A percentile compares a stretch with the other conserved stretches of the same genome.
phyloP scores from a whole-genome alignment of 108 stramenopile species.

The Nitzschia inconspicua region DNA sequence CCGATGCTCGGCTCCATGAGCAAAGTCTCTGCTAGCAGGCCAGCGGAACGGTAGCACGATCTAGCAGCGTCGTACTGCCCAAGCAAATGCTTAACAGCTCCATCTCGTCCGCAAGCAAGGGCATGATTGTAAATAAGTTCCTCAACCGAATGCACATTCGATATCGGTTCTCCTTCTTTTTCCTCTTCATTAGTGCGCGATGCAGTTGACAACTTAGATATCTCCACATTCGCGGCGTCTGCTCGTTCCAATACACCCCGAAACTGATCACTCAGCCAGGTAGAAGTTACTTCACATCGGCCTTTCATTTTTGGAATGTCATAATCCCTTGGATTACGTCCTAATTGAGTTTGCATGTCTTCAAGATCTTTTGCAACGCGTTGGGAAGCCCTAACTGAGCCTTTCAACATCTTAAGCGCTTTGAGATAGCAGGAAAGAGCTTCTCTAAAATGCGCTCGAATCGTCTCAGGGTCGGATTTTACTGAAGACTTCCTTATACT shows the following conservation, averaged over 20 bases:
- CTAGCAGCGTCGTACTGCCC: slow-evolving; percentile 81
- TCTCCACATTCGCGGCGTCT: slow-evolving; percentile 74
- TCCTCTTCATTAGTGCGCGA: not conserved
- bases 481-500: slow-evolving; percentile 19
- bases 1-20: slow-evolving; percentile 81
- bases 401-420: slow-evolving; percentile 79
- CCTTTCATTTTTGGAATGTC: slow-evolving; percentile 46
- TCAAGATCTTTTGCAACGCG: slow-evolving; percentile 60
- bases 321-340: slow-evolving; percentile 14
- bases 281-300: slow-evolving; percentile 67
- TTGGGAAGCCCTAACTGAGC: slow-evolving; percentile 68
- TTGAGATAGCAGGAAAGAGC: slow-evolving; percentile 81
- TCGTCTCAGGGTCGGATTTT: slow-evolving; percentile 36
- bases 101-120: slow-evolving; percentile 77
- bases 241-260: slow-evolving; percentile 81
- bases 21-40: slow-evolving; percentile 79
- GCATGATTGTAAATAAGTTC: slow-evolving; percentile 87
- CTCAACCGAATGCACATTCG: slow-evolving; percentile 44
- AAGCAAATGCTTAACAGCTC: slow-evolving; percentile 80
- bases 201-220: slow-evolving; percentile 44
- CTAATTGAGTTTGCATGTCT: slow-evolving; percentile 30
- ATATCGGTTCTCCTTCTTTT: not conserved
- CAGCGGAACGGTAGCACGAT: slow-evolving; percentile 80
- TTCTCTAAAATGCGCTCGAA: slow-evolving; percentile 65
- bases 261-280: slow-evolving; percentile 76